Conservation (phyloP, 106 monocot species). For the Platanthera zijinensis region DNA sequence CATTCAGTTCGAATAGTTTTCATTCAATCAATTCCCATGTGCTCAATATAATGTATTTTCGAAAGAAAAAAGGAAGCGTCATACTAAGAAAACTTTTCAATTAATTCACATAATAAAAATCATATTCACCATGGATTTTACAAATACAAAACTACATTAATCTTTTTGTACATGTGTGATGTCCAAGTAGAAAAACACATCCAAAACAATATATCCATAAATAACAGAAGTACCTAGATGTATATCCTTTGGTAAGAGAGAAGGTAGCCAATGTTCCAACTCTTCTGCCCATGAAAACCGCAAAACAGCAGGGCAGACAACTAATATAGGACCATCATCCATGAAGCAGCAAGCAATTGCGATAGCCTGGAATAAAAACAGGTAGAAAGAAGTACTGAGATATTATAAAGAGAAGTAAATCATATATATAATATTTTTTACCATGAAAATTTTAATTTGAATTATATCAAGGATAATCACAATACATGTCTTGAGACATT, state of each 20-base stretch:
- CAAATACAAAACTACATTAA: too few species aligned
- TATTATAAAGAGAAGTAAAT: neutral
- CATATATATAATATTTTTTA: neutral
- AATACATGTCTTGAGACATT: neutral
- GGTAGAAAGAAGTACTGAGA: neutral
- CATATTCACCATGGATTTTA: too few species aligned
- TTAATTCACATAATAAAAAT: too few species aligned
- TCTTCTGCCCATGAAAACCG: slow-evolving; percentile 98
- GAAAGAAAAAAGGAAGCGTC: too few species aligned
- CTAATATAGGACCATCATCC: slow-evolving; percentile 61
- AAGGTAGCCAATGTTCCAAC: slow-evolving; percentile 86
- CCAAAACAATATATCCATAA: neutral
- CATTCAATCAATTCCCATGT: too few species aligned
- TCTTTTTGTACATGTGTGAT: neutral
- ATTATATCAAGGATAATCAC: neutral
- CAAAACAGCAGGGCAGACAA: slow-evolving; percentile 92
- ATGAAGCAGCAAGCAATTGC: slow-evolving; percentile 79
- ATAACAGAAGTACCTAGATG: slow-evolving; percentile 64
- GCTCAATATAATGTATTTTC: too few species aligned
- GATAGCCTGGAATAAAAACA: slow-evolving; percentile 58
- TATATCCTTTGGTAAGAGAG: slow-evolving; percentile 75
- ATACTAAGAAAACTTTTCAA: too few species aligned
- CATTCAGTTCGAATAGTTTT: too few species aligned
- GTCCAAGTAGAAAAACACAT: neutral
- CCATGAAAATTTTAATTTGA: neutral